These are phyloP conservation scores for Pluteus cervinus DNA, from an alignment of 768 basidiomycete genomes.

Conservation along the genomic window DNA sequence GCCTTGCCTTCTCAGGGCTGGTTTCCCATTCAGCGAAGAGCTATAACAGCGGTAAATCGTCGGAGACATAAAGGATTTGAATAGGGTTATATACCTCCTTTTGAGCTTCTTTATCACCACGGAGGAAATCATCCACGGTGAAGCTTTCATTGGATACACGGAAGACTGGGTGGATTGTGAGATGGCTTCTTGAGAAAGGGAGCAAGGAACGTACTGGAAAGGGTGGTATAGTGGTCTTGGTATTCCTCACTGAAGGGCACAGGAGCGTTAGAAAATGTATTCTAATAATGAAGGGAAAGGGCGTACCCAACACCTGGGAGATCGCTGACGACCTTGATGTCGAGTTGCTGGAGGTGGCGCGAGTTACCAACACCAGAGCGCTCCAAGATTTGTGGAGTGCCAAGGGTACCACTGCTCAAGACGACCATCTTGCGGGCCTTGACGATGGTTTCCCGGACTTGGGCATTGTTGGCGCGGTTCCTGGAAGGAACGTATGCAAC, in stretches of 20 bases:
- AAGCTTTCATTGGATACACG: slow-evolving; percentile 61
- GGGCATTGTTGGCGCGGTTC: slow-evolving; percentile 47
- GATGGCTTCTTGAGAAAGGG: background rate
- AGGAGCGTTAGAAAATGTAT: background rate
- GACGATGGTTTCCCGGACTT: slow-evolving; percentile 57
- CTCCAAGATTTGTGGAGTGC: slow-evolving; percentile 69
- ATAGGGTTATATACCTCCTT: slow-evolving; percentile 35
- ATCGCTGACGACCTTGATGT: slow-evolving; percentile 60
- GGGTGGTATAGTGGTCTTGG: slow-evolving; percentile 70
- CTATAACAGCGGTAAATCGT: slow-evolving; percentile 16
- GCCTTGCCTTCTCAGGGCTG: slow-evolving; percentile 60
- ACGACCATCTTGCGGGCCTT: slow-evolving; percentile 64
- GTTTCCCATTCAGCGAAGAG: slow-evolving; percentile 60
- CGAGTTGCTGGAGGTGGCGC: slow-evolving; percentile 46
- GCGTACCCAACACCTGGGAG: slow-evolving; percentile 64
- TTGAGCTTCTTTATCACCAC: slow-evolving; percentile 54
- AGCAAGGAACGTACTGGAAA: slow-evolving; percentile 38
- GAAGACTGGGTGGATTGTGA: slow-evolving; percentile 34
- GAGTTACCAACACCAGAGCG: slow-evolving; percentile 63
- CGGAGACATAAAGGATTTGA: background rate
- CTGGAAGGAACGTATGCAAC: slow-evolving; percentile 63
- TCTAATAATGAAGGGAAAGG: background rate
- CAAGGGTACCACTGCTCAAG: slow-evolving; percentile 59
- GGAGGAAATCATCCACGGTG: slow-evolving; percentile 66
- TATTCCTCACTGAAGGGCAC: slow-evolving; percentile 48